A percentile compares a stretch with the other conserved stretches of the same genome.
These are phyloP conservation scores for Porcisia hertigi DNA, from an alignment of 208 protist genomes.

Conservation along the genomic window DNA sequence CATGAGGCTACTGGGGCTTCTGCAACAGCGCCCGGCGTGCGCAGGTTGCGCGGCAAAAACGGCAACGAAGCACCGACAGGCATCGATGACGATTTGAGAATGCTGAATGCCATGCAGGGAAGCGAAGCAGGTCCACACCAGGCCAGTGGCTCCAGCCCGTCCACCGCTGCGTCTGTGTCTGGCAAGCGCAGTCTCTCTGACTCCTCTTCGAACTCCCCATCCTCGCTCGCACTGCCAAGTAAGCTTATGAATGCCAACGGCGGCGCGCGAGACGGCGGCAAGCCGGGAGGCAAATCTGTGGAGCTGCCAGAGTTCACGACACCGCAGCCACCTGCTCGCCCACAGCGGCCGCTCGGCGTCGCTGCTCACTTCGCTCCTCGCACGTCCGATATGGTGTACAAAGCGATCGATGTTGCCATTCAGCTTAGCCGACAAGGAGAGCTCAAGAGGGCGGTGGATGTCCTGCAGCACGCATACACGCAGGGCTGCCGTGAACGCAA, in stretches of 20 bases:
- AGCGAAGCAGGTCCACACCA: slow-evolving; percentile 8
- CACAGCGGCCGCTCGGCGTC: slow-evolving; percentile 20
- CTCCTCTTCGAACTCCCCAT: neutral
- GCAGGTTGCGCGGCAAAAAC: neutral
- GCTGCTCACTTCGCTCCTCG: slow-evolving; percentile 39
- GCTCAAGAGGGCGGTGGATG: slow-evolving; percentile 82
- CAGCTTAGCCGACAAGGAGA: slow-evolving; percentile 51
- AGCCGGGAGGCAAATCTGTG: neutral
- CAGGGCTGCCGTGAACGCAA: slow-evolving; percentile 52
- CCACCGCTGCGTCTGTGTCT: neutral
- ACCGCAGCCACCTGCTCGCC: neutral
- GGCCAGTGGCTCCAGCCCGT: neutral
- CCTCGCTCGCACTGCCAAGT: neutral
- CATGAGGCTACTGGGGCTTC: neutral
- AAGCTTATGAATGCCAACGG: neutral
- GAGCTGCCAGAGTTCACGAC: neutral
- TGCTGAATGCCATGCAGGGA: slow-evolving; percentile 23
- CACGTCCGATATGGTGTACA: slow-evolving; percentile 58
- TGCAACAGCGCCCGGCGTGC: neutral
- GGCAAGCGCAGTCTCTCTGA: neutral
- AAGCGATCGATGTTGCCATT: slow-evolving; percentile 69
- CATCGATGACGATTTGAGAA: slow-evolving; percentile 14
- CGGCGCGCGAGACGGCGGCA: neutral
- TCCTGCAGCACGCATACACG: slow-evolving; percentile 78
- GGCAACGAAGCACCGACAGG: neutral